Percentiles rank a stretch among this genome's conserved stretches.
Evolutionary conservation across 371 early-diverging fungal species (phyloP).

Genomic region (Apophysomyces sp.): DNA sequence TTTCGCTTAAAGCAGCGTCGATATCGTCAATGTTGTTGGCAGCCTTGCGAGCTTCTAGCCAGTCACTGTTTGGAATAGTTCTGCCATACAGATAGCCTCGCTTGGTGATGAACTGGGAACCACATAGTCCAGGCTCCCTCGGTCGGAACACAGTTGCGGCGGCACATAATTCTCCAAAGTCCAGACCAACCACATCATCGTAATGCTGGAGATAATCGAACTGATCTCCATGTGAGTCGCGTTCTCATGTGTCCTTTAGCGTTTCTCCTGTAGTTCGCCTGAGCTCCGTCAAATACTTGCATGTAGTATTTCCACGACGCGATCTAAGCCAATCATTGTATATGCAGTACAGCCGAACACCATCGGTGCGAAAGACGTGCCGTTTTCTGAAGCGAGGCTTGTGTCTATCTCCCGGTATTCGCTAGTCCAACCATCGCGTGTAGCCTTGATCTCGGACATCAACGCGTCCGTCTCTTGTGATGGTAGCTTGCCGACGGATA

Average conservation of each 20-base stretch:
- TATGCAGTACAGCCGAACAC: neutral
- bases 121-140: neutral
- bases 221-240: neutral
- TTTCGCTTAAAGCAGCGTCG: too few relatives aligned
- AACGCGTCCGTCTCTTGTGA: neutral
- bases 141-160: too few relatives aligned
- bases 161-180: constrained; percentile 1
- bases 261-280: too few relatives aligned
- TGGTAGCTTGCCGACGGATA: neutral
- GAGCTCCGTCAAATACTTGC: too few relatives aligned
- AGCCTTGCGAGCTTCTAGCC: constrained; percentile 1
- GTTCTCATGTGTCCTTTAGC: too few relatives aligned
- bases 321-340: too few relatives aligned
- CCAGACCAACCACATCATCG: constrained; percentile 1
- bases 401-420: too few relatives aligned
- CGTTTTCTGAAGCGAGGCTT: neutral
- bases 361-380: neutral
- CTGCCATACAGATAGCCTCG: constrained; percentile 3
- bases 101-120: constrained; percentile 1
- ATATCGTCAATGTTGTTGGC: too few relatives aligned
- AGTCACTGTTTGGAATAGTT: constrained; percentile 4
- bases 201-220: neutral
- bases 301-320: too few relatives aligned
- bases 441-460: neutral
- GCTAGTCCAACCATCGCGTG: neutral